A percentile compares a stretch with the other conserved stretches of the same genome.
These are phyloP conservation scores for Xanthoconium separans DNA, from an alignment of 1,284 basidiomycete species.

Conservation along the genomic window DNA sequence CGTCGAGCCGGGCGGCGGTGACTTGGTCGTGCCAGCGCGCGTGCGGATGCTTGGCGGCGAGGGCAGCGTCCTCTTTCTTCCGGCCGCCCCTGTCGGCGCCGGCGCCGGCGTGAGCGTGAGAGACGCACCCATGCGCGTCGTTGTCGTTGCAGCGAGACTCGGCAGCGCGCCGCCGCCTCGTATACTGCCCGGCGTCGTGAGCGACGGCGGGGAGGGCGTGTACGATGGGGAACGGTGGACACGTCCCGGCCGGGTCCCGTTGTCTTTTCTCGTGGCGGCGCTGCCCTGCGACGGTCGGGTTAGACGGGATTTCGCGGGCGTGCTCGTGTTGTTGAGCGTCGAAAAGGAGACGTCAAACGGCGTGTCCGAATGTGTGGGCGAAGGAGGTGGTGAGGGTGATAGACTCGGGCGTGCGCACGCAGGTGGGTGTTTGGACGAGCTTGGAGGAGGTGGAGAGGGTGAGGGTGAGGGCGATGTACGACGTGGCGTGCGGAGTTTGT, in stretches of 20 bases:
- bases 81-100: background rate
- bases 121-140: no score
- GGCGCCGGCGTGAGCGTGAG: no score
- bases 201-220: conserved; percentile 22
- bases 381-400: conserved; percentile 5
- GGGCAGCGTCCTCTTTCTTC: background rate
- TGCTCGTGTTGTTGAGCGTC: conserved; percentile 23
- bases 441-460: background rate
- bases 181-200: conserved; percentile 2
- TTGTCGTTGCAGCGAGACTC: background rate
- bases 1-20: conserved; percentile 13
- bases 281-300: background rate
- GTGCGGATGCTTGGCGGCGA: background rate
- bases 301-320: conserved; percentile 25
- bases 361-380: conserved; percentile 8
- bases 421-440: background rate
- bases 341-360: no score
- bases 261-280: background rate
- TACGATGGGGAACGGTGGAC: conserved; percentile 9
- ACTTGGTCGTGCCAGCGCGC: background rate
- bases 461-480: background rate
- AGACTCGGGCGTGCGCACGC: background rate
- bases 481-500: background rate
- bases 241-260: background rate
- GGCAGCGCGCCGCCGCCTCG: background rate